Percentiles rank a stretch among this genome's conserved stretches.
Conservation (phyloP, 257 asterid species). For the Osmanthus fragrans region DNA sequence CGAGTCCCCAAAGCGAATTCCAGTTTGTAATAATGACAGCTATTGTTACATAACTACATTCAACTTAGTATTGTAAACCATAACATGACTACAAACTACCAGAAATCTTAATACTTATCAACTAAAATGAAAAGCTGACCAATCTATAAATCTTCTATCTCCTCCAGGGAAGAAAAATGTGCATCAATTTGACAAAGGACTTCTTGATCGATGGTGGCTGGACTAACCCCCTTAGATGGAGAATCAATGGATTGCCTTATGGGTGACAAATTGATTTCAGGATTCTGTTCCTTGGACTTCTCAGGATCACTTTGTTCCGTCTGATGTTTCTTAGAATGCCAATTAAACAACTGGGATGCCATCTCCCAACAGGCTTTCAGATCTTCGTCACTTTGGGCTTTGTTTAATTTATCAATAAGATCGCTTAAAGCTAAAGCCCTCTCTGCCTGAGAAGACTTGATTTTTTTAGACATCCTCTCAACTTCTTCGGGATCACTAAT, state of each 20-base stretch:
- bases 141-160: conserved; percentile 56
- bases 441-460: conserved; percentile 51
- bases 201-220: conserved; percentile 48
- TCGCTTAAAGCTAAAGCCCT: conserved; percentile 47
- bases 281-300: conserved; percentile 25
- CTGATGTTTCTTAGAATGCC: conserved; percentile 26
- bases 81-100: not conserved
- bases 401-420: conserved; percentile 69
- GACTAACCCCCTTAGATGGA: conserved; percentile 60
- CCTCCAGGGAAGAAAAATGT: conserved; percentile 64
- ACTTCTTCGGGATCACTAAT: conserved; percentile 47
- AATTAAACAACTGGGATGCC: conserved; percentile 49
- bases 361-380: conserved; percentile 61
- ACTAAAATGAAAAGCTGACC: conserved; percentile 12
- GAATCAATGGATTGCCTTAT: conserved; percentile 23
- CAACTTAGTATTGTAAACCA: not conserved
- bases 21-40: not conserved
- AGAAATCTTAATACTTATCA: not conserved
- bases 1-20: not conserved
- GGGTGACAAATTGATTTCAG: conserved; percentile 18
- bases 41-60: not conserved
- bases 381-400: conserved; percentile 77
- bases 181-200: conserved; percentile 49
- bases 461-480: conserved; percentile 47
- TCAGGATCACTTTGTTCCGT: conserved; percentile 27